Evolutionary conservation across 495 filamentous ascomycete species (phyloP).

Genomic region (Podospora appendiculata): DNA sequence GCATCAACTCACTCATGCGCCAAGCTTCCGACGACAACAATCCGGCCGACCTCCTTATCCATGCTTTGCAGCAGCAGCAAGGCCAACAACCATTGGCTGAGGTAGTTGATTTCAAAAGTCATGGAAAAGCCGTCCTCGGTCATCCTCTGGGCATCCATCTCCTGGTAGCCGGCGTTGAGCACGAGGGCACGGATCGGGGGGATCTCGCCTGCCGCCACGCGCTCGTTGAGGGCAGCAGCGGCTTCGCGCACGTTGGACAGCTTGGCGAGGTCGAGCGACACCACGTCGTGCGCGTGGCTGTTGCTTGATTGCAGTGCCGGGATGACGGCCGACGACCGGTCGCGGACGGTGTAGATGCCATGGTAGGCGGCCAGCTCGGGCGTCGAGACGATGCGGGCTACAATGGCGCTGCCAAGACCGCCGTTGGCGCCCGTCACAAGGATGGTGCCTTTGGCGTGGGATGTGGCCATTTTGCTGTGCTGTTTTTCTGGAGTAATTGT

Average conservation of each 20-base stretch:
- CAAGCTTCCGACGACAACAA: slow-evolving; percentile 29
- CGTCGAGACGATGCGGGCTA: slow-evolving; percentile 32
- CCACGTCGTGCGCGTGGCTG: slow-evolving; percentile 3
- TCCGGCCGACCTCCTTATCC: slow-evolving; percentile 25
- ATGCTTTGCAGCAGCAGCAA: slow-evolving; percentile 32
- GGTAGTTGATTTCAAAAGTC: slow-evolving; percentile 32
- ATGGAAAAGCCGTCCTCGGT: slow-evolving; percentile 25
- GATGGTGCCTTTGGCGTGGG: slow-evolving; percentile 5
- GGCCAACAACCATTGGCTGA: slow-evolving; percentile 31
- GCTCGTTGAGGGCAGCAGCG: slow-evolving; percentile 6
- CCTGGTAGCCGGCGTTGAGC: slow-evolving; percentile 31
- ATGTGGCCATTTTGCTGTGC: not conserved
- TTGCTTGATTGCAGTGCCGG: not conserved
- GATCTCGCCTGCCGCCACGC: slow-evolving; percentile 21
- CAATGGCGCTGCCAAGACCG: slow-evolving; percentile 36
- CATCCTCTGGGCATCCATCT: slow-evolving; percentile 17
- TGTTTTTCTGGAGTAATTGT: no score
- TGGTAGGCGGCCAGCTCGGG: slow-evolving; percentile 24
- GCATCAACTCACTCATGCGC: slow-evolving; percentile 23
- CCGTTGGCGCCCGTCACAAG: slow-evolving; percentile 15
- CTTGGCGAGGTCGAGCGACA: slow-evolving; percentile 11
- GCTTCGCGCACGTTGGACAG: slow-evolving; percentile 6
- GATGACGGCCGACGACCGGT: slow-evolving; percentile 19
- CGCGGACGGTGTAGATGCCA: slow-evolving; percentile 28
- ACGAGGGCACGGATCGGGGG: slow-evolving; percentile 34